These are phyloP conservation scores for Nemania diffusa DNA, from an alignment of 2,329 filamentous ascomycete species.

Conservation along the genomic window DNA sequence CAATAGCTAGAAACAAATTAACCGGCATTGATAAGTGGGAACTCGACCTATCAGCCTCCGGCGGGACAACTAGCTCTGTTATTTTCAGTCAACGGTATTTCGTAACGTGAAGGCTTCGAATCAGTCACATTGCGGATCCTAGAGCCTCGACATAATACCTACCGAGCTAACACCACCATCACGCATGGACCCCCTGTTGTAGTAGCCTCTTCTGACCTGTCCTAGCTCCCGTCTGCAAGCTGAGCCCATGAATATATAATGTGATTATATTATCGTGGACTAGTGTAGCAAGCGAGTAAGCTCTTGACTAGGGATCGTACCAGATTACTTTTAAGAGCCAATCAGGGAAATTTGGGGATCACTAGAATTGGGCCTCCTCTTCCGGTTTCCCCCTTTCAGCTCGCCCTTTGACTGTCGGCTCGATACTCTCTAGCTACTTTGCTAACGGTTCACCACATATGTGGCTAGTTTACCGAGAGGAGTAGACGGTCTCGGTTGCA, in stretches of 20 bases:
- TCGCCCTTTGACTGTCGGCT: not conserved
- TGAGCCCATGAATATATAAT: not conserved
- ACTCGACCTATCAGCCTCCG: not conserved
- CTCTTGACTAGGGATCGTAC: not conserved
- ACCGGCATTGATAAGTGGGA: not conserved
- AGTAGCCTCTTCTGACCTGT: not conserved
- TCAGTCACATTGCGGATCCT: not conserved
- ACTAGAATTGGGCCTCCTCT: not conserved
- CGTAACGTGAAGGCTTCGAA: not conserved
- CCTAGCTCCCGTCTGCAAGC: conserved; percentile 5
- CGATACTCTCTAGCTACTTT: not conserved
- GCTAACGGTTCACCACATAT: not conserved
- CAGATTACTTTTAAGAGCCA: not conserved
- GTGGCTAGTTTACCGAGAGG: not conserved
- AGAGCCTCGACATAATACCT: not conserved
- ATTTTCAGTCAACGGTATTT: not conserved
- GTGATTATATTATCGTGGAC: not conserved
- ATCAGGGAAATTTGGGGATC: not conserved
- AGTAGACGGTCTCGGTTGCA: not conserved
- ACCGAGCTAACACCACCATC: not conserved
- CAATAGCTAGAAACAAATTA: not conserved
- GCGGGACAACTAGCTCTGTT: not conserved
- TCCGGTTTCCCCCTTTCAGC: not conserved
- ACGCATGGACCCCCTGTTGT: not conserved
- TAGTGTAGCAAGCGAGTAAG: not conserved